Evolutionary conservation across 768 basidiomycete genomes (phyloP).

Genomic region (Pholiota microspora): DNA sequence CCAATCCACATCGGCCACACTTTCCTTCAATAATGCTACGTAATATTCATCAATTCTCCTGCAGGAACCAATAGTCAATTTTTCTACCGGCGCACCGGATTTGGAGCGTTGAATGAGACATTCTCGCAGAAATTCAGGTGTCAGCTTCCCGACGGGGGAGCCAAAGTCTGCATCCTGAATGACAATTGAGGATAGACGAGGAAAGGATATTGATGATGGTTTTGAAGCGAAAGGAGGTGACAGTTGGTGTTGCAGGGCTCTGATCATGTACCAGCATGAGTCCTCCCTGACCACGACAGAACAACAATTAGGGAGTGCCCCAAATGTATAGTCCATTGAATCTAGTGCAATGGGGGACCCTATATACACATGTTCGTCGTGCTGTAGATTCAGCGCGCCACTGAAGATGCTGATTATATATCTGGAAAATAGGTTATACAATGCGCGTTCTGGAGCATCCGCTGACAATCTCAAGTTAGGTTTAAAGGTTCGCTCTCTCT

Average conservation of each 20-base stretch:
- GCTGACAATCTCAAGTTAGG: too few species aligned
- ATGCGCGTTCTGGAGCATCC: too few species aligned
- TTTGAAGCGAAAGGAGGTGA: too few species aligned
- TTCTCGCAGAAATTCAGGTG: slow-evolving; percentile 10
- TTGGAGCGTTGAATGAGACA: slow-evolving; percentile 31
- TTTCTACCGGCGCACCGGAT: slow-evolving; percentile 26
- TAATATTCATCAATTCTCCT: slow-evolving; percentile 24
- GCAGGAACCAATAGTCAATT: slow-evolving; percentile 28
- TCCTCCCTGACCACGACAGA: neutral
- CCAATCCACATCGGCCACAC: neutral
- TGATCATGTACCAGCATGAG: too few species aligned
- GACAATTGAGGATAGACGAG: neutral
- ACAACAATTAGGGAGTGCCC: neutral
- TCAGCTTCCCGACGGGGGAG: neutral
- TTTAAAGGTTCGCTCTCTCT: too few species aligned
- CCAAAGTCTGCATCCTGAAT: neutral
- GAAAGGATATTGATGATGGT: too few species aligned
- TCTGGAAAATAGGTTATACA: too few species aligned
- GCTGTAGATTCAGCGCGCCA: neutral
- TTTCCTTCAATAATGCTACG: neutral
- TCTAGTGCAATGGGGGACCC: too few species aligned
- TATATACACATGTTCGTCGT: neutral
- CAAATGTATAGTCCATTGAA: neutral
- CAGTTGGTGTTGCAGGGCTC: too few species aligned
- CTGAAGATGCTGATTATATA: neutral